Evolutionary conservation across 768 basidiomycete species (phyloP), one percentile per base, ranked within the genome.

Genomic region (Multifurca ochricompacta): DNA sequence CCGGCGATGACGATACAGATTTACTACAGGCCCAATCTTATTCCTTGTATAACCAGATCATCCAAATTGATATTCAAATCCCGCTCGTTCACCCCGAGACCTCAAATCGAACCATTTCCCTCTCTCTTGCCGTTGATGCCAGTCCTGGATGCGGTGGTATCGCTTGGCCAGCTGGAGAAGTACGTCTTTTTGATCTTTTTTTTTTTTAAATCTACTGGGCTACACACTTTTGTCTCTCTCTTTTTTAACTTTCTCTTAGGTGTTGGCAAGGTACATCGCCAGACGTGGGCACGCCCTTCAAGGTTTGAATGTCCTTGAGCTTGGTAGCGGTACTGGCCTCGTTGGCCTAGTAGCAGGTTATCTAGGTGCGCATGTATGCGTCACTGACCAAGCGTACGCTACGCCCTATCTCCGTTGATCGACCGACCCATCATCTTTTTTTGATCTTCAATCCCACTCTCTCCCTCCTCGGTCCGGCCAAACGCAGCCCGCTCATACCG

Each of bases 121-220:
- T 83, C 52, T 68, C 68, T 39, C 76, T 94, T 35, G 70, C 73
- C 19, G 77, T 93, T 3, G 90, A 94, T 66, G 82, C 91, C 7
- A 74, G 82, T 39, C 88, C 89, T 16, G 93, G 93, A 1, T 96
- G 93, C 66, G 93, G 93, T 13, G 93, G 93, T 4, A 79, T 93
- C 35, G 83, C 88, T 2, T 95, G 93, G 93, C 90, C 90, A 4
- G 89, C 92, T 7, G 93, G 91, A 61, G 81, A 91, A 78, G 91
- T 91, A 61, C 61, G 71, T 66, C 21, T 21, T n/a, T n/a, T n/a
- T n/a, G n/a, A n/a, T n/a, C n/a, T n/a, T n/a, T n/a, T n/a, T n/a
- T n/a, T n/a, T n/a, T n/a, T n/a, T n/a, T n/a, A n/a, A n/a, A n/a
- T n/a, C n/a, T n/a, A n/a, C n/a, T n/a, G n/a, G n/a, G n/a, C n/a